phyloP scores from a whole-genome alignment of 2,329 filamentous ascomycete genomes.

The Diaporthe sp. region DNA sequence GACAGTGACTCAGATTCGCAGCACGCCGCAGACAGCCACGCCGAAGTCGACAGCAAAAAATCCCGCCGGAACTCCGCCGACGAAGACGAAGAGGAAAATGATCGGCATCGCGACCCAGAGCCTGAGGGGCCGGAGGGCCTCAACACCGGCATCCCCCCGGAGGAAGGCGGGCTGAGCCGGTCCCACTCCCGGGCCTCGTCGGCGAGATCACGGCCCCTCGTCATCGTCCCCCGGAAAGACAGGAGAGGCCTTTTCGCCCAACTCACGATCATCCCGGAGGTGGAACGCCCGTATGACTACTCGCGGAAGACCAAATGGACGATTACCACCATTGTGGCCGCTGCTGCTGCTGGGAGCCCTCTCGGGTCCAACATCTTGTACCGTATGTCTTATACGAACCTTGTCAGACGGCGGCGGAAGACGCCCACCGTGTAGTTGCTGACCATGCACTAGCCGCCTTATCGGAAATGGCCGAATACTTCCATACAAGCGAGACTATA shows the following conservation, averaged over 20 bases:
- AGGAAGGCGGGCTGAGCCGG: conserved; percentile 24
- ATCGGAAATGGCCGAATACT: conserved; percentile 70
- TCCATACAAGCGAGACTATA: conserved; percentile 73
- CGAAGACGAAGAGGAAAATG: conserved; percentile 37
- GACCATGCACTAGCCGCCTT: conserved; percentile 70
- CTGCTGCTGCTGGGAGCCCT: conserved; percentile 82
- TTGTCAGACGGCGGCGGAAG: neutral
- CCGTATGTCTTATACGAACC: conserved; percentile 64
- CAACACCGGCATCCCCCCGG: conserved; percentile 30
- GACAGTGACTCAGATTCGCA: conserved; percentile 27
- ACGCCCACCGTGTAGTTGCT: neutral
- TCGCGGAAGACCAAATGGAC: conserved; percentile 83
- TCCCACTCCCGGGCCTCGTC: conserved; percentile 53
- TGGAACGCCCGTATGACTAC: conserved; percentile 82
- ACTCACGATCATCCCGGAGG: conserved; percentile 81
- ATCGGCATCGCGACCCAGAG: conserved; percentile 36
- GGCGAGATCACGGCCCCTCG: conserved; percentile 51
- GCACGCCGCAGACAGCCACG: conserved; percentile 13
- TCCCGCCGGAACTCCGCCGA: neutral
- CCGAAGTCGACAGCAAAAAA: conserved; percentile 10
- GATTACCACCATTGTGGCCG: conserved; percentile 81
- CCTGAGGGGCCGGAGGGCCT: conserved; percentile 34
- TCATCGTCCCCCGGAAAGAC: conserved; percentile 57
- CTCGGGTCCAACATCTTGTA: conserved; percentile 89
- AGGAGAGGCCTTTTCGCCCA: conserved; percentile 80